Base-by-base conservation (phyloP, 805 yeast genomes). In the Debaryomyces hansenii region DNA sequence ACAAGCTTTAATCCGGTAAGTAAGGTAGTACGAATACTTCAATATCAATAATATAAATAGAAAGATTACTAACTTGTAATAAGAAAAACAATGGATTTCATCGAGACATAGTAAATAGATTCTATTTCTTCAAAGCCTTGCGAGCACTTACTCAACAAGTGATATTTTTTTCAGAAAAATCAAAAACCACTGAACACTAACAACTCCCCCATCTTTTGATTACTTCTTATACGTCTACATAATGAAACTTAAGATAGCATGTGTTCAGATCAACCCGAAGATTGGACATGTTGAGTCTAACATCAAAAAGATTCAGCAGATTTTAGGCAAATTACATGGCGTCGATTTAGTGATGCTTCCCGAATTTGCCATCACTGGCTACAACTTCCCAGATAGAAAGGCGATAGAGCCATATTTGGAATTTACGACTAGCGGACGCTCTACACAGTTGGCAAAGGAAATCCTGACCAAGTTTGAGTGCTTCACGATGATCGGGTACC, bases 361-460 rank as follows among this genome's bases (percentile, higher is more conserved):
- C 0, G 97, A 90, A 57, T 66, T 90, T 41, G 90, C 95, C 0
- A 66, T 91, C 10, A 86, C 96, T 0, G 96, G 97, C 0, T 90
- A 90, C 62, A 85, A 84, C 57, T 91, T 85, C 65, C 59, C 63
- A 24, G 62, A 68, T 20, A 63, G 60, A 36, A 60, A 56, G 0
- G 79, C 74, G 33, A 82, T 85, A 16, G 62, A 56, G 41, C 91
- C 92, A 2, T 84, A 63, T 54, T 60, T 85, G 21, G 91, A 87
- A 50, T 46, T 43, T 11, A n/a, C 70, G 0, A 55, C 62, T 1
- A 64, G 66, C 0, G 84, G 86, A 0, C 75, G 73, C 2, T 69
- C 85, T 1, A 70, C 76, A 18, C 61, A 69, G 8, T 77, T 90
- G 67, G 96, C 90, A 0, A 62, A 63, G 37, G 68, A 70, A 29